Evolutionary conservation across 192 early-diverging fungal species (phyloP), one percentile per base, ranked within the genome.

Genomic region (Dissophora ornata): DNA sequence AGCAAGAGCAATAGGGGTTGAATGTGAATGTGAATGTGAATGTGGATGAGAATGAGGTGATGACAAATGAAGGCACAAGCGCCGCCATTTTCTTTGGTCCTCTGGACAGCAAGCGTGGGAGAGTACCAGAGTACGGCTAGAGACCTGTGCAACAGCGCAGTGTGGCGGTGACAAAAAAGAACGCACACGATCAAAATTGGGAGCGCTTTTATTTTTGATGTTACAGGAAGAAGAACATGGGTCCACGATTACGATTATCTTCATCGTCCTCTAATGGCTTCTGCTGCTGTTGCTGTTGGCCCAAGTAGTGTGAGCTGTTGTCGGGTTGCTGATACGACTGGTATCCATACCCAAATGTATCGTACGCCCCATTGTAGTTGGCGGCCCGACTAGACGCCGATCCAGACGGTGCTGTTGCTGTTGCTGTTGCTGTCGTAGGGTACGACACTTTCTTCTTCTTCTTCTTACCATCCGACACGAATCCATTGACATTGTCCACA

Each of bases 151-250:
- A n/a, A n/a, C n/a, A n/a, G n/a, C n/a, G n/a, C n/a, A n/a, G n/a
- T n/a, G n/a, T n/a, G n/a, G n/a, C n/a, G n/a, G n/a, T n/a, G n/a
- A n/a, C n/a, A n/a, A n/a, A n/a, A n/a, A n/a, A n/a, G n/a, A n/a
- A n/a, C n/a, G n/a, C n/a, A n/a, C n/a, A n/a, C n/a, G n/a, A n/a
- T n/a, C n/a, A n/a, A n/a, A n/a, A n/a, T n/a, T n/a, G n/a, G n/a
- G n/a, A n/a, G n/a, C n/a, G n/a, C n/a, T n/a, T n/a, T n/a, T n/a
- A n/a, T n/a, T n/a, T n/a, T n/a, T 64, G 50, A 42, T 64, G 53
- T 69, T 63, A 71, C 63, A 77, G 54, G 41, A 77, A 77, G 50
- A 77, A 77, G 28, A 77, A 77, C 73, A 77, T 77, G 33, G 73
- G 73, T 40, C 73, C 73, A 11, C 64, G 63, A 25, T 45, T 47